Evolutionary conservation across 768 basidiomycete species (phyloP), one percentile per base, ranked within the genome.

Genomic region (Mycena capillaripes): DNA sequence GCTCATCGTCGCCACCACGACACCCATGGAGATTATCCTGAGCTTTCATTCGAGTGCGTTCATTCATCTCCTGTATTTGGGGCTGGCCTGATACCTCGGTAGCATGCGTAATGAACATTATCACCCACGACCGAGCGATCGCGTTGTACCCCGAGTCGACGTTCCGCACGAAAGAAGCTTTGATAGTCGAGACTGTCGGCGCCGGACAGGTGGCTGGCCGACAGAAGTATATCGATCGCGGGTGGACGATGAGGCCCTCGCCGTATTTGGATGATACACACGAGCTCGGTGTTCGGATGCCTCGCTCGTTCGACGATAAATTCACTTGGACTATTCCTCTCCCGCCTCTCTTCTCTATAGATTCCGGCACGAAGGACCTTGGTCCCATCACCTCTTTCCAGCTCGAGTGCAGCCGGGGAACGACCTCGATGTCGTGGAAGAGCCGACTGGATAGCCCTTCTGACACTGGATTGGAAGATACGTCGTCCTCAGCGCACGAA

Each of bases 11-110:
- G 71, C 84, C 29, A 8, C 65, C 56, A 11, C 73, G 55, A 77
- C 78, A 17, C 81, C 86, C 0, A 75, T 87, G 65, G 80, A 83
- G n/a, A 68, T 77, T 10, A 84, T 89, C 23, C 64, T 89, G 1
- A 74, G 75, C 11, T 89, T 88, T 63, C 89, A 89, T 66, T 86
- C 85, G 0, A 87, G 88, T 89, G 46, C 29, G 86, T 78, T 16
- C n/a, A n/a, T n/a, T n/a, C n/a, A 27, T 21, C n/a, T 32, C 16
- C 21, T 32, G 46, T 11, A 1, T 25, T 23, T n/a, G n/a, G n/a
- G n/a, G 19, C 53, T 30, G 61, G 7, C 14, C 56, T 72, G 19
- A 59, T 30, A 7, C 27, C 40, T 23, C 63, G 25, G 52, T n/a
- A 86, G 86, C 85, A 2, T 81, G 81, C 58, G 85, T 86, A 1